Conservation (phyloP, 1,139 yeast genomes). For the Meyerozyma athensensis region DNA sequence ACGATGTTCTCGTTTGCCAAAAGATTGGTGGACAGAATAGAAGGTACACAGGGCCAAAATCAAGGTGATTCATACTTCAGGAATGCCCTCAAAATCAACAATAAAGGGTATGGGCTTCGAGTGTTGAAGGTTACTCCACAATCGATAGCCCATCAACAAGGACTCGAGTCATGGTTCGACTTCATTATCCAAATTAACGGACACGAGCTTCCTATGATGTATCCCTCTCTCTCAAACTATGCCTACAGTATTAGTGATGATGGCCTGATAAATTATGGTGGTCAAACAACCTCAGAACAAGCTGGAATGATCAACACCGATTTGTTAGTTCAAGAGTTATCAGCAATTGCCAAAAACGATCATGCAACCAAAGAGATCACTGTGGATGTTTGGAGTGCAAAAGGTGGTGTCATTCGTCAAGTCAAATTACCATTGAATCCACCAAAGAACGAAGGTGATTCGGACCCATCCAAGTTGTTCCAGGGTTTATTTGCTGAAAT, state of each 20-base stretch:
- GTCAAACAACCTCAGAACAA: slow-evolving; percentile 30
- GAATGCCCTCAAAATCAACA: slow-evolving; percentile 34
- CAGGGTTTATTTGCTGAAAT: slow-evolving; percentile 29
- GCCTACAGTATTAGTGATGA: slow-evolving; percentile 39
- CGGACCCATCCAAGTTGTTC: slow-evolving; percentile 13
- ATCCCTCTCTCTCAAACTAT: slow-evolving; percentile 28
- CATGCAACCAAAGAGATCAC: slow-evolving; percentile 31
- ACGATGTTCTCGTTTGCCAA: slow-evolving; percentile 86
- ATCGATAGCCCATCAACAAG: slow-evolving; percentile 32
- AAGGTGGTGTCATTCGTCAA: slow-evolving; percentile 68
- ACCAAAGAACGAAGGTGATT: slow-evolving; percentile 6
- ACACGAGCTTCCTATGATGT: slow-evolving; percentile 56
- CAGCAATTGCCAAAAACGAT: slow-evolving; percentile 29
- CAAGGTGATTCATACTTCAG: slow-evolving; percentile 51
- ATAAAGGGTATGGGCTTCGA: slow-evolving; percentile 41
- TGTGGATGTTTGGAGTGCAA: slow-evolving; percentile 81
- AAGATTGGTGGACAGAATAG: slow-evolving; percentile 73
- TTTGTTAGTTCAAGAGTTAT: slow-evolving; percentile 31
- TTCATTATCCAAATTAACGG: slow-evolving; percentile 76
- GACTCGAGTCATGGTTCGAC: slow-evolving; percentile 82
- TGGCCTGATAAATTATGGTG: slow-evolving; percentile 40
- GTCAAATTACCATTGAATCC: slow-evolving; percentile 40
- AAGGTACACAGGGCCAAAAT: slow-evolving; percentile 30
- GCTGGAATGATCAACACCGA: slow-evolving; percentile 36
- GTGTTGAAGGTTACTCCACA: slow-evolving; percentile 39